Evolutionary conservation across 306 rosid species (phyloP), one percentile per base, ranked within the genome.

Genomic region (Trifolium repens): DNA sequence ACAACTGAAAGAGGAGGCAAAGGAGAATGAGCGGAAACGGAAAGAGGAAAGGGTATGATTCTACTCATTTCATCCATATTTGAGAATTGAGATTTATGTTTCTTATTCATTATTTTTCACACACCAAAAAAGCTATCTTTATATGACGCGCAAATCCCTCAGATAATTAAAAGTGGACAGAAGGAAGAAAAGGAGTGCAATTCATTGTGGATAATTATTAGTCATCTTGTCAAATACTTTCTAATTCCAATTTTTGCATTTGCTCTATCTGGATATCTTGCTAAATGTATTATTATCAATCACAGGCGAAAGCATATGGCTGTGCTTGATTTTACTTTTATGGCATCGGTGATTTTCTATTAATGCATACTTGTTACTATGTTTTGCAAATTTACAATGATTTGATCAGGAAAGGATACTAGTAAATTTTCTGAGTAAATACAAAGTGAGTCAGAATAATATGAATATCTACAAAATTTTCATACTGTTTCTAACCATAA

Each of bases 31-130:
- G 76, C 84, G 87, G 68, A 91, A 86, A 84, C 84, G 97, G 62
- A 89, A 89, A 80, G 98, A 90, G 77, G 97, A 94, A 65, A 94
- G 87, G 97, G 97, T 91, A 89, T 30, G 79, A 22, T 72, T 77
- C 61, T 83, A 40, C 69, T 62, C 74, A 58, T 69, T 40, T 37
- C 78, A 75, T 39, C 27, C 39, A 44, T 17, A 14, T 75, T 78
- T 30, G 68, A 42, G 55, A 76, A 54, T 78, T 52, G 70, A 61
- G 77, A 68, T 72, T 67, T 60, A 50, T 60, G 65, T 47, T n/a
- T 76, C 66, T 72, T 47, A 27, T 79, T 63, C 68, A 50, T 75
- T 47, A 53, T 69, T 65, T 35, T 37, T 66, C 30, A 16, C 49
- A 43, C 43, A 35, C 7, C 27, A 53, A 22, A 32, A 24, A 44